Conservation (phyloP, 2,329 filamentous ascomycete genomes). For the Setomelanomma holmii region DNA sequence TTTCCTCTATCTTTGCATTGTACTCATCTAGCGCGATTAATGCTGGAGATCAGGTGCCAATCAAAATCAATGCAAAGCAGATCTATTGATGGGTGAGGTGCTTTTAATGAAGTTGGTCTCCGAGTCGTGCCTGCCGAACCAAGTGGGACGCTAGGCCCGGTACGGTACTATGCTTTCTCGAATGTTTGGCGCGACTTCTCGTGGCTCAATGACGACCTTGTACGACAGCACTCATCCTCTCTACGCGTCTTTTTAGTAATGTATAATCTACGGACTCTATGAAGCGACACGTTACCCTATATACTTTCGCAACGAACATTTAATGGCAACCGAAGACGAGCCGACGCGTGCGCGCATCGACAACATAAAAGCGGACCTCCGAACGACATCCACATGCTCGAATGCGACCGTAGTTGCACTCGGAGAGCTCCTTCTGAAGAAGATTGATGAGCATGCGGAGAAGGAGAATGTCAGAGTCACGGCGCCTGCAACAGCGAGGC, state of each 20-base stretch:
- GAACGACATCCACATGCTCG: slow-evolving; percentile 58
- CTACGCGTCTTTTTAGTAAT: slow-evolving; percentile 29
- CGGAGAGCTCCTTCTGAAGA: slow-evolving; percentile 52
- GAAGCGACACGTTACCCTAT: slow-evolving; percentile 11
- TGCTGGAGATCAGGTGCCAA: too few species aligned
- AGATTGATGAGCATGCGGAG: slow-evolving; percentile 41
- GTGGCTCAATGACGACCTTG: slow-evolving; percentile 10
- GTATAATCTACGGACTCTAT: slow-evolving; percentile 36
- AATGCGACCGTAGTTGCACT: slow-evolving; percentile 55
- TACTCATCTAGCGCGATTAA: too few species aligned
- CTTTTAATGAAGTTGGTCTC: too few species aligned
- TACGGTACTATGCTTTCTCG: slow-evolving; percentile 23
- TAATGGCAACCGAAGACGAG: slow-evolving; percentile 40
- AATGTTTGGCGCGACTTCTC: slow-evolving; percentile 24
- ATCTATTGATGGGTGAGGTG: too few species aligned
- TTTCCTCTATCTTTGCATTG: too few species aligned
- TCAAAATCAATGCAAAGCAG: too few species aligned
- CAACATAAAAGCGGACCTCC: slow-evolving; percentile 57
- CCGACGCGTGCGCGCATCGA: slow-evolving; percentile 56
- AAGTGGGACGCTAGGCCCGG: slow-evolving; percentile 14
- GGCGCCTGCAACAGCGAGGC: slow-evolving; percentile 28
- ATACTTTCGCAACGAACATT: not conserved
- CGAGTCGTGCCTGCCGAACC: slow-evolving; percentile 3
- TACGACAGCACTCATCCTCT: slow-evolving; percentile 14
- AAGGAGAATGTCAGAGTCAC: slow-evolving; percentile 45